Evolutionary conservation across 208 protist species (phyloP), one percentile per base, ranked within the genome.

Genomic region (Trypanosoma caninum): DNA sequence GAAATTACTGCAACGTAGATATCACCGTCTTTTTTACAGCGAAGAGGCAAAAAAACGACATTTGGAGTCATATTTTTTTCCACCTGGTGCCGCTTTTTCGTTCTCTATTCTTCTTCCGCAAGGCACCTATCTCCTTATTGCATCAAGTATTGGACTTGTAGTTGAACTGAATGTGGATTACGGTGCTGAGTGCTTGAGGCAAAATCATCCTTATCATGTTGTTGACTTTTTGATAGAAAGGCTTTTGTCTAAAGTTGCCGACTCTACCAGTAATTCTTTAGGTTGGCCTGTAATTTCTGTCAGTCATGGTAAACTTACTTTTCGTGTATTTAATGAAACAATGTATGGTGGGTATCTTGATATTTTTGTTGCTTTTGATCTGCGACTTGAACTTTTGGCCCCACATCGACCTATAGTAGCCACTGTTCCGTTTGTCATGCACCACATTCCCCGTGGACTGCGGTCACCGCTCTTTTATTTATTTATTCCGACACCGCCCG

Each of bases 251-350:
- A 28, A 54, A 8, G 14, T 33, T 23, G 45, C 6, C 41, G 28
- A 25, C 37, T 33, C 16, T 25, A n/a, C 20, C 14, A 31, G 16
- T 10, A 46, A 23, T 46, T 14, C 3, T 3, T 28, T 18, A 16
- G 14, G 48, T 14, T 38, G 50, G 1, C 45, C 61, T 5, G 46
- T 80, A 7, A 67, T 89, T 45, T 25, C 44, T 34, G 69, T 82
- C 9, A 74, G 82, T 34, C 83, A 90, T 60, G 87, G 87, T 38
- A 93, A 93, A 69, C 69, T 93, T 65, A 59, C 77, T 50, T 79
- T 90, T 23, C 69, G 78, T 28, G 55, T 90, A 18, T 90, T 81
- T 72, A 93, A 93, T 55, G 78, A 74, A 33, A 89, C 81, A 1
- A 53, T 48, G 34, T 61, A 75, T 46, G 87, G 82, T 51, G 71